Conservation (phyloP, 768 basidiomycete species). For the Stropharia rugosoannulata region DNA sequence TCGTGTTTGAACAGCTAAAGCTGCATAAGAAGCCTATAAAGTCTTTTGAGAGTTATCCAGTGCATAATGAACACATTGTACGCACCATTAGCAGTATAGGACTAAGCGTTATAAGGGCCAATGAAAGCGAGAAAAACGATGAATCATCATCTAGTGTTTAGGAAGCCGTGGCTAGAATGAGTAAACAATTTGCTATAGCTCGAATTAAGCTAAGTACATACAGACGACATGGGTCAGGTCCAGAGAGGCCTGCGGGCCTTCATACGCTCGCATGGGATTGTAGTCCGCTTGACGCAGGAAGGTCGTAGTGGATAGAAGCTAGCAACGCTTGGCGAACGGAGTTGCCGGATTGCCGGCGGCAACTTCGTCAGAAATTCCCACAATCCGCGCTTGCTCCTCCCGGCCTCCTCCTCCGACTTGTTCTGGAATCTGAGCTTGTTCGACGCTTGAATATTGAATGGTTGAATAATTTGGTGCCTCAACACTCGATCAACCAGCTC, state of each 20-base stretch:
- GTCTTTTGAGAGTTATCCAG: too few species aligned
- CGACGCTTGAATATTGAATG: too few species aligned
- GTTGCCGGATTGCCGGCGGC: neutral
- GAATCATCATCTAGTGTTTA: constrained; percentile 54
- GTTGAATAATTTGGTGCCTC: too few species aligned
- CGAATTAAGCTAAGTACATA: constrained; percentile 27
- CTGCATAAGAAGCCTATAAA: constrained; percentile 76
- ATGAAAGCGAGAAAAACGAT: constrained; percentile 51
- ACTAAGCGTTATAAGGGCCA: constrained; percentile 66
- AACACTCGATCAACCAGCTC: too few species aligned
- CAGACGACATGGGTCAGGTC: constrained; percentile 71
- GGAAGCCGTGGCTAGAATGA: neutral
- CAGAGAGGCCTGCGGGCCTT: constrained; percentile 44
- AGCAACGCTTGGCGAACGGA: neutral
- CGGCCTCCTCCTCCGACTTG: too few species aligned
- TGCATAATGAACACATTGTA: neutral
- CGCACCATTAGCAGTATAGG: constrained; percentile 73
- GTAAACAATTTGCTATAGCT: neutral
- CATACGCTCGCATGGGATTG: constrained; percentile 11
- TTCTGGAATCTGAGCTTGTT: too few species aligned
- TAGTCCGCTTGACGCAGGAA: neutral
- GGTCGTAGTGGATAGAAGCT: neutral
- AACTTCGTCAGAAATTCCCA: neutral
- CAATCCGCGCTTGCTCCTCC: neutral
- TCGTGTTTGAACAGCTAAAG: constrained; percentile 69